A percentile compares a stretch with the other conserved stretches of the same genome.
These are phyloP conservation scores for Arctostaphylos glauca DNA, from an alignment of 148 eudicot genomes.

Conservation along the genomic window DNA sequence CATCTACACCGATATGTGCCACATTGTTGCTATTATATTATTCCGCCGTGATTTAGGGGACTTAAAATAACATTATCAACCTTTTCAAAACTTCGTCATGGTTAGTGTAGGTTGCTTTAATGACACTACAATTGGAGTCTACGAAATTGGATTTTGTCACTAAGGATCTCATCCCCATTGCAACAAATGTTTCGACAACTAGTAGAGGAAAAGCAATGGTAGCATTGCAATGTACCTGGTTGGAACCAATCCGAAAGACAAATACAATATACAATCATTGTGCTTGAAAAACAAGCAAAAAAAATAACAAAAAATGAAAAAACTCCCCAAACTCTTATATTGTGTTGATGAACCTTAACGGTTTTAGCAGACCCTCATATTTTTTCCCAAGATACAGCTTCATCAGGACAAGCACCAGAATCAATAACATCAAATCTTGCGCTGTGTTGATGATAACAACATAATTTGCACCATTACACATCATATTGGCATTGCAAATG, in stretches of 20 bases:
- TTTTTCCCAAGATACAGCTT: slow-evolving; percentile 87
- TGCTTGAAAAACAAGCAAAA: neutral
- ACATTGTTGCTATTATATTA: too few species aligned
- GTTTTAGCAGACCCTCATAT: slow-evolving; percentile 69
- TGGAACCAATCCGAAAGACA: slow-evolving; percentile 4
- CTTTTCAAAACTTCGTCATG: too few species aligned
- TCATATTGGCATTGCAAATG: slow-evolving; percentile 82
- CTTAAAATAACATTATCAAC: too few species aligned
- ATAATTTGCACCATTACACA: slow-evolving; percentile 81
- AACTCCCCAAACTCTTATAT: too few species aligned
- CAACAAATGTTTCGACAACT: slow-evolving; percentile 80
- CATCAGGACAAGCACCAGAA: slow-evolving; percentile 82
- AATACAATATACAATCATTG: neutral
- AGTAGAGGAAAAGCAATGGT: slow-evolving; percentile 78
- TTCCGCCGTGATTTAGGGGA: too few species aligned
- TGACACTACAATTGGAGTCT: neutral
- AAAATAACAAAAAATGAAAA: neutral
- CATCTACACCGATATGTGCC: too few species aligned
- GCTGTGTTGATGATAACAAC: slow-evolving; percentile 76
- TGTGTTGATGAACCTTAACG: slow-evolving; percentile 43
- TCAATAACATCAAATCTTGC: slow-evolving; percentile 84
- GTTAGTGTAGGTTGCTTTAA: neutral
- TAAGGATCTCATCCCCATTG: slow-evolving; percentile 25
- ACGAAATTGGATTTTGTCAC: neutral
- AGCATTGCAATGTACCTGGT: slow-evolving; percentile 84